These are phyloP conservation scores for Juglanconis oblonga DNA, from an alignment of 2,329 filamentous ascomycete genomes.

Conservation along the genomic window DNA sequence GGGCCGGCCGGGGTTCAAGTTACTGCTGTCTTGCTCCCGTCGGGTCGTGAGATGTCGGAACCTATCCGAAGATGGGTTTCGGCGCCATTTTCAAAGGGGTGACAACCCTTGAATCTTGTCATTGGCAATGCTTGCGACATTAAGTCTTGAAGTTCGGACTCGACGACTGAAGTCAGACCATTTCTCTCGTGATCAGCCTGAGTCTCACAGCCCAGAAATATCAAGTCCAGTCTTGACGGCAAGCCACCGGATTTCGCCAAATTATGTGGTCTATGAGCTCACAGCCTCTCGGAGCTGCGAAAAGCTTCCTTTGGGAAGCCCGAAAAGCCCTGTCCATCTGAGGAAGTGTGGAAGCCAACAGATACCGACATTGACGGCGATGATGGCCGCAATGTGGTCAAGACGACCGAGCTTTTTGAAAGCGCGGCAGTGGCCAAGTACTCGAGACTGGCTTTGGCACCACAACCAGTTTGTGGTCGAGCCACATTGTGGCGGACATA, in stretches of 20 bases:
- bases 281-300: too few relatives aligned
- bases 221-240: neutral
- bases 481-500: too few relatives aligned
- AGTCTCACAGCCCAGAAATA: neutral
- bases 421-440: too few relatives aligned
- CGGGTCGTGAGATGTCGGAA: neutral
- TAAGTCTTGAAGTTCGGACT: neutral
- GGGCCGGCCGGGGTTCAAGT: neutral
- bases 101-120: neutral
- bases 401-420: too few relatives aligned
- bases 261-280: too few relatives aligned
- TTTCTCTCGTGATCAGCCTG: conserved; percentile 9
- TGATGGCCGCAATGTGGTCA: neutral
- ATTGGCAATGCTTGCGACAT: neutral
- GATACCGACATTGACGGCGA: neutral
- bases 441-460: too few relatives aligned
- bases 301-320: too few relatives aligned
- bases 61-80: neutral
- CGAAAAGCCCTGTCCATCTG: too few relatives aligned
- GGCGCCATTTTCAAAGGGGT: neutral
- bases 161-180: conserved; percentile 5
- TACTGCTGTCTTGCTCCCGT: neutral
- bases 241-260: too few relatives aligned
- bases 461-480: too few relatives aligned
- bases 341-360: too few relatives aligned